Base-by-base conservation (phyloP, 2,329 filamentous ascomycete species). In the Sporothrix protearum region DNA sequence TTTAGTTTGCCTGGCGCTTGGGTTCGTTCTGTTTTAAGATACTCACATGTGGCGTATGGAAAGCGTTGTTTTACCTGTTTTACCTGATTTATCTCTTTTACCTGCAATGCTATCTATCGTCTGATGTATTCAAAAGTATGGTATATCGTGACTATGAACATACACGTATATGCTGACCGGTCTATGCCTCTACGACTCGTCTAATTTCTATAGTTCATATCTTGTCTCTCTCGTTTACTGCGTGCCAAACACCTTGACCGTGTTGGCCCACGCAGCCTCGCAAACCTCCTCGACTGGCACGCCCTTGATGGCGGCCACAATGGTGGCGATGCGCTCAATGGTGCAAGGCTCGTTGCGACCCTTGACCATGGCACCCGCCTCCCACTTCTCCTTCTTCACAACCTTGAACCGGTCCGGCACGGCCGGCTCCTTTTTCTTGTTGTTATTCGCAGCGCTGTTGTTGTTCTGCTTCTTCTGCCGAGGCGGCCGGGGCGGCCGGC, bases 301-400 rank as follows among this genome's bases (percentile, higher is more conserved):
- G 0, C 87, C 92, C 80, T 97, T 97, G 74, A 98, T 91, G 55
- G 86, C 89, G 1, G 96, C 95, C 75, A 99, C 90, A 68, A 95
- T 92, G 79, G 91, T 89, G n/a, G 93, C 96, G 16, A 99, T 92
- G 69, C 91, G 89, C 75, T 91, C 89, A 75, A 99, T 97, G 69
- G 88, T 91, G 76, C 91, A 94, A 10, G 95, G 93, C 81, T 99
- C 96, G 78, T 99, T 99, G 73, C 96, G 88, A 0, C 95, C 93
- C 82, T 98, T 99, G 69, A 99, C 88, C 92, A 97, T 95, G 53
- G 86, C 86, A 0, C 94, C 95, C 77, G 92, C 89, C 59, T 88
- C 87, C 91, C 94, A 99, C 80, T 92, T 97, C 82, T 99, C 96
- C 82, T 97, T 98, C 85, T 98, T 99, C 39, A 97, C 91, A 4